phyloP scores from a whole-genome alignment of 768 basidiomycete species.

The Tylopilus balloui region DNA sequence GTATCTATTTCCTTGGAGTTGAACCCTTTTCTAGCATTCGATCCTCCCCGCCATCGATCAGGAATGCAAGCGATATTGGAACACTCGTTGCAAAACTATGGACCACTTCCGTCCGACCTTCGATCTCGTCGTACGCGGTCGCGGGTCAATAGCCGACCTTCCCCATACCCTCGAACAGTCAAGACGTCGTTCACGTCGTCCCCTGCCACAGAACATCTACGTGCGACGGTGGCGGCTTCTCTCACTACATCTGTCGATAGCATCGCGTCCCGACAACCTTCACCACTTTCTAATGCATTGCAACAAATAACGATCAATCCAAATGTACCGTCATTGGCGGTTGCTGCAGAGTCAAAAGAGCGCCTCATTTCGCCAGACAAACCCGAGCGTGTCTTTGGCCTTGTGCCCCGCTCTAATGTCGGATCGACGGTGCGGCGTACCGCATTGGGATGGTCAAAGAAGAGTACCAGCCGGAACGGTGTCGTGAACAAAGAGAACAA shows the following conservation, averaged over 20 bases:
- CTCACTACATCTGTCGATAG: constrained; percentile 21
- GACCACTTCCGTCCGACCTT: constrained; percentile 70
- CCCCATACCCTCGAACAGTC: constrained; percentile 62
- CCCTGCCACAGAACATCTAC: constrained; percentile 35
- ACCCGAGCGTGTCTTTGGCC: constrained; percentile 23
- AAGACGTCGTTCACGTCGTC: constrained; percentile 42
- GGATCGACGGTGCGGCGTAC: constrained; percentile 53
- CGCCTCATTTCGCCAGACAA: constrained; percentile 27
- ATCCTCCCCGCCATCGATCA: constrained; percentile 58
- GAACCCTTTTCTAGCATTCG: constrained; percentile 48
- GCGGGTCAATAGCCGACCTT: constrained; percentile 65
- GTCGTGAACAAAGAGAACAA: constrained; percentile 56
- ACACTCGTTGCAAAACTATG: constrained; percentile 66
- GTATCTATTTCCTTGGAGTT: not conserved
- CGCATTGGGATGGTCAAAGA: constrained; percentile 62
- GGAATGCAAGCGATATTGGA: constrained; percentile 72
- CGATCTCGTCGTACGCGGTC: constrained; percentile 59
- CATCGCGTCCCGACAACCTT: constrained; percentile 8
- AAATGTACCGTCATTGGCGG: constrained; percentile 34
- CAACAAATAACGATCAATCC: constrained; percentile 42
- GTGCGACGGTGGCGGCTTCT: constrained; percentile 18
- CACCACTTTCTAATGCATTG: constrained; percentile 33
- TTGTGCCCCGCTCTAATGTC: constrained; percentile 44
- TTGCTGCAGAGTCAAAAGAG: constrained; percentile 34
- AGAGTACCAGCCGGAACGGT: constrained; percentile 47